Base-by-base conservation (phyloP, 2,329 filamentous ascomycete genomes). In the Monascus ruber region DNA sequence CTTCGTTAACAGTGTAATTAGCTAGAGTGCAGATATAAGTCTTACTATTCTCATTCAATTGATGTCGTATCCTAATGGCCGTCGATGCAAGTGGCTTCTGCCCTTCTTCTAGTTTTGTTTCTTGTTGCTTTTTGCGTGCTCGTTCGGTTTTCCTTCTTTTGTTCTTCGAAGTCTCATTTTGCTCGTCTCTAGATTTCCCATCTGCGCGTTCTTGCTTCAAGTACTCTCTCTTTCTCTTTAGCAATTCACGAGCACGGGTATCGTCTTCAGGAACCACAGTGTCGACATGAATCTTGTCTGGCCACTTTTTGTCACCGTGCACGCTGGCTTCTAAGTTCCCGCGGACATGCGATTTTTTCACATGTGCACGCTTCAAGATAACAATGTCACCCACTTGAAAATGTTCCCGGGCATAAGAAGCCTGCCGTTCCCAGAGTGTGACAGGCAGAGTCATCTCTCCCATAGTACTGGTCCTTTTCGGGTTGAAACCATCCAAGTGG, bases 391-490 rank as follows among this genome's bases (percentile, higher is more conserved):
- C 74, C n/a, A 65, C 58, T 2, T 68, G 63, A 25, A 91, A 63
- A 5, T 75, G 58, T 1, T 70, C 53, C 10, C 68, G 70, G n/a
- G 81, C 71, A 45, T 66, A 76, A 1, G 55, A 50, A 1, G 78
- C 76, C 56, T 94, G 83, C 0, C 75, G 74, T 9, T 81, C 77
- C 57, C 71, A 93, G 26, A 83, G 70, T 26, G 77, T 82, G 24
- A 95, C 63, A 49, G 81, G 78, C 38, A 95, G 67, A 1, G 79
- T 81, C 53, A 74, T 68, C 51, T 79, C 78, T 2, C 87, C 88
- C 48, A 68, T 81, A 0, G 88, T 88, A 0, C 87, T 86, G 2
- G 67, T 65, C 83, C 84, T 94, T 31, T 59, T 60, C 17, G 56
- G 55, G 25, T 56, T 49, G 24, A 51, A 58, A 37, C 43, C 62